phyloP scores from a whole-genome alignment of 2,329 filamentous ascomycete species.

The Nakataea oryzae region DNA sequence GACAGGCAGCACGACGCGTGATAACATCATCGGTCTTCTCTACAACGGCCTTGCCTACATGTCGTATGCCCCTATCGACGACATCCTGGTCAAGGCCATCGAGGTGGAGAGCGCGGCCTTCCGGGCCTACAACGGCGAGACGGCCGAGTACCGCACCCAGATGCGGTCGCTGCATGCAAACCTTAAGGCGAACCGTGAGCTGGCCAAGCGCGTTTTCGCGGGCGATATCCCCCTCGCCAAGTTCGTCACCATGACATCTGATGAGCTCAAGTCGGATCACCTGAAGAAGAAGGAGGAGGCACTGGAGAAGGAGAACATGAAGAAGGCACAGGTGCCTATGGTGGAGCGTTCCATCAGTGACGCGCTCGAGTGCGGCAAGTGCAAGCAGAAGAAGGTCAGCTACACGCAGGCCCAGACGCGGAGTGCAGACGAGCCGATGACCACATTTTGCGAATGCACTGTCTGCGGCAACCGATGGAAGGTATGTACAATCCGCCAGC shows the following conservation, averaged over 20 bases:
- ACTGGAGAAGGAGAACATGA: constrained; percentile 88
- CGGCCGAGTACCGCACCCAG: constrained; percentile 70
- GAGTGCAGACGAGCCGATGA: constrained; percentile 89
- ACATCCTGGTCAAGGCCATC: constrained; percentile 63
- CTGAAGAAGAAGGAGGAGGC: constrained; percentile 65
- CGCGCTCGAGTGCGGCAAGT: constrained; percentile 82
- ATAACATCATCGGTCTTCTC: constrained; percentile 81
- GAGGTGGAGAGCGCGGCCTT: constrained; percentile 78
- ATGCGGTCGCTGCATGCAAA: constrained; percentile 90
- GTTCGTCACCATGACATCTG: constrained; percentile 79
- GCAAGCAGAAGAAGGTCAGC: constrained; percentile 85
- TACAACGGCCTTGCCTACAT: constrained; percentile 78
- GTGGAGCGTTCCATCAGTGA: constrained; percentile 84
- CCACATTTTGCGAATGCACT: constrained; percentile 63
- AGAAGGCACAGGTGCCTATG: constrained; percentile 89
- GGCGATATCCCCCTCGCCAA: constrained; percentile 61
- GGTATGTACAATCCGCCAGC: constrained; percentile 33
- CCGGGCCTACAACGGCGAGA: constrained; percentile 58
- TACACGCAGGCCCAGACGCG: constrained; percentile 95
- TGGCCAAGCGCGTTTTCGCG: constrained; percentile 65
- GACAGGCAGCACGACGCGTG: constrained; percentile 63
- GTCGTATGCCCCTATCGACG: constrained; percentile 59
- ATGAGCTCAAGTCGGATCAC: constrained; percentile 84
- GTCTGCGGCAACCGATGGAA: constrained; percentile 64
- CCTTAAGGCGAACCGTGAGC: constrained; percentile 75